Evolutionary conservation across 2,329 filamentous ascomycete species (phyloP), one percentile per base, ranked within the genome.

Genomic region (Hypocrella siamensis): DNA sequence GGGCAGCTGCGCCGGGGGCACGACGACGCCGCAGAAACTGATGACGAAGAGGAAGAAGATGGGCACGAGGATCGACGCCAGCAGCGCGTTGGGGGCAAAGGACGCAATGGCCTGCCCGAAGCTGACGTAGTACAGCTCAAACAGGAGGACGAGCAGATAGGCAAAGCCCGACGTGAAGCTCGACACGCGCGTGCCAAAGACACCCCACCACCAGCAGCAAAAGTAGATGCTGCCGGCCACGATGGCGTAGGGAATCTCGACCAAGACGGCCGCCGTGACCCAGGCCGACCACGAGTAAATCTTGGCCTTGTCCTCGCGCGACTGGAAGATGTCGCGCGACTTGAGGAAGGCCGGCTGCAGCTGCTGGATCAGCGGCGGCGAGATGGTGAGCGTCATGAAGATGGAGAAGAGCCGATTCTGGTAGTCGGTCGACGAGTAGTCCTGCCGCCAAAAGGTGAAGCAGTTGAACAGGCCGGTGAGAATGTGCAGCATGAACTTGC

Each of bases 241-340:
- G 10, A 83, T 54, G 0, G 68, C 65, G 41, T 81, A 83, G 0
- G 80, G 80, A 0, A 85, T 60, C 49, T 86, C 80, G 12, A 69
- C 74, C 1, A 82, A 41, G 5, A 84, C 65, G 2, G 68, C 65
- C 0, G 69, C 75, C 3, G 71, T 74, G 0, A 70, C 67, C 53
- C 79, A 82, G 0, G 79, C 76, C 11, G 68, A 53, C 79, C 80
- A 85, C 2, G 70, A 75, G 53, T 88, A 90, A 17, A 84, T 83
- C 49, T 84, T 84, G 12, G 77, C 71, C n/a, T 70, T 80, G 30
- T 74, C 67, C 49, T 90, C 82, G 5, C 82, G 67, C 2, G 67
- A 71, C 47, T 78, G 58, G 54, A 81, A 90, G 17, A 88, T 62
- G 19, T 68, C 61, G 4, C 79, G 65, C 28, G 72, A 68, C 36